Percentiles rank a stretch among this genome's conserved stretches.
Conservation (phyloP, 2,329 filamentous ascomycete genomes). For the Aspergillus quadrilineatus region DNA sequence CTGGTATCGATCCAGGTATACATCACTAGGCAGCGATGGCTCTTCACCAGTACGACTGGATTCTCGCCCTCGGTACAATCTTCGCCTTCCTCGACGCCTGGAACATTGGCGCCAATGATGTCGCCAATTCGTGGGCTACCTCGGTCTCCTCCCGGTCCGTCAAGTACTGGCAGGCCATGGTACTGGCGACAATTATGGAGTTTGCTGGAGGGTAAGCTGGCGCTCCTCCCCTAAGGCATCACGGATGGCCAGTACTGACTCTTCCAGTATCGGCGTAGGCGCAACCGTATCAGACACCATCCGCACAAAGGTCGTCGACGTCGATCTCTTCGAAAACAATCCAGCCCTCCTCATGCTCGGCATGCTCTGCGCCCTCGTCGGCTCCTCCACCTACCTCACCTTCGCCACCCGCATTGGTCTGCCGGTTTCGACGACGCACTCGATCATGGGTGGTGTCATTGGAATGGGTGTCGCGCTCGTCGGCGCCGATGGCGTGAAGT, state of each 20-base stretch:
- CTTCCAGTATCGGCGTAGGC: slow-evolving; percentile 19
- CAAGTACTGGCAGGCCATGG: slow-evolving; percentile 22
- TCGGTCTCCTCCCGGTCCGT: slow-evolving; percentile 22
- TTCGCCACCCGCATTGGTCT: slow-evolving; percentile 18
- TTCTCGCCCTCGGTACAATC: slow-evolving; percentile 22
- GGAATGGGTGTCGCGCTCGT: slow-evolving; percentile 21
- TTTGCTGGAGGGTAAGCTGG: slow-evolving; percentile 15
- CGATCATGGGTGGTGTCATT: slow-evolving; percentile 22
- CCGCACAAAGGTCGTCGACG: slow-evolving; percentile 20
- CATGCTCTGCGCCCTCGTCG: slow-evolving; percentile 19
- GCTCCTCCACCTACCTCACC: slow-evolving; percentile 19
- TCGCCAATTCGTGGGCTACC: slow-evolving; percentile 23
- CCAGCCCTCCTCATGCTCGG: slow-evolving; percentile 20
- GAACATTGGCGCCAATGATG: slow-evolving; percentile 24
- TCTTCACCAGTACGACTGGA: slow-evolving; percentile 22
- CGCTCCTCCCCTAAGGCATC: too few species aligned
- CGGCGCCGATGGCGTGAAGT: slow-evolving; percentile 14
- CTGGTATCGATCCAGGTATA: neutral
- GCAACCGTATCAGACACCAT: slow-evolving; percentile 21
- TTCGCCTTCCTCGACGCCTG: slow-evolving; percentile 23
- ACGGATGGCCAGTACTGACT: neutral
- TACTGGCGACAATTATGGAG: slow-evolving; percentile 20
- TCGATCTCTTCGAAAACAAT: slow-evolving; percentile 11
- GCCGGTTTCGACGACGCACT: slow-evolving; percentile 22
- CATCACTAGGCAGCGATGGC: neutral